Evolutionary conservation across 257 asterid species (phyloP).

Genomic region (Cruciata laevipes): DNA sequence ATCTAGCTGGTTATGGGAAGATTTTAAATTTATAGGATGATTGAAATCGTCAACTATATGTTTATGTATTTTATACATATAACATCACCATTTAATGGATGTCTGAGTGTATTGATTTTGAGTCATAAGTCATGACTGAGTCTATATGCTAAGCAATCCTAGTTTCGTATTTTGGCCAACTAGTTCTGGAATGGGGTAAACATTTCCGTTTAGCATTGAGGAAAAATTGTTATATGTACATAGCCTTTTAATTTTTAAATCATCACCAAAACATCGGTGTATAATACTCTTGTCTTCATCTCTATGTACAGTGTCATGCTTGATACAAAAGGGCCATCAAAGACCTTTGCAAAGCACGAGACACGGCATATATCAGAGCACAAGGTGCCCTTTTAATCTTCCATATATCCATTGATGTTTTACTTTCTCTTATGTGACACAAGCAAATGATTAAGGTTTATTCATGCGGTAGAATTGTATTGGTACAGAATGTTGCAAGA

Average conservation of each 20-base stretch:
- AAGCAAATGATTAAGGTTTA: slow-evolving; percentile 12
- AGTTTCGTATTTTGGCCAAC: neutral
- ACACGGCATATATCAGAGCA: slow-evolving; percentile 72
- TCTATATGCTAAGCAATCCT: neutral
- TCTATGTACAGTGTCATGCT: slow-evolving; percentile 41
- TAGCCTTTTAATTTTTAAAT: slow-evolving; percentile 3
- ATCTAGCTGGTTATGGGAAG: neutral
- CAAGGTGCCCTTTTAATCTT: slow-evolving; percentile 46
- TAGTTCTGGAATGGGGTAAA: neutral
- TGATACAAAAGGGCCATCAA: slow-evolving; percentile 56
- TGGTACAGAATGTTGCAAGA: slow-evolving; percentile 55
- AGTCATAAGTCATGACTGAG: neutral
- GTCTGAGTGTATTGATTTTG: neutral
- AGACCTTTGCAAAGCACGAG: slow-evolving; percentile 71
- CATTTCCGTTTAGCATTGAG: neutral
- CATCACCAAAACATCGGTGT: neutral
- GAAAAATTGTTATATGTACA: neutral
- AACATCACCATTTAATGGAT: neutral
- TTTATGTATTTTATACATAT: neutral
- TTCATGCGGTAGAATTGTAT: slow-evolving; percentile 13
- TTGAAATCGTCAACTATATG: neutral
- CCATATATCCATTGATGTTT: neutral
- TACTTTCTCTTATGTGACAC: neutral
- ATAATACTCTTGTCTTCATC: neutral
- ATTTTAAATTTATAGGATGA: neutral